Evolutionary conservation across 768 basidiomycete species (phyloP).

Genomic region (Suillus luteus): DNA sequence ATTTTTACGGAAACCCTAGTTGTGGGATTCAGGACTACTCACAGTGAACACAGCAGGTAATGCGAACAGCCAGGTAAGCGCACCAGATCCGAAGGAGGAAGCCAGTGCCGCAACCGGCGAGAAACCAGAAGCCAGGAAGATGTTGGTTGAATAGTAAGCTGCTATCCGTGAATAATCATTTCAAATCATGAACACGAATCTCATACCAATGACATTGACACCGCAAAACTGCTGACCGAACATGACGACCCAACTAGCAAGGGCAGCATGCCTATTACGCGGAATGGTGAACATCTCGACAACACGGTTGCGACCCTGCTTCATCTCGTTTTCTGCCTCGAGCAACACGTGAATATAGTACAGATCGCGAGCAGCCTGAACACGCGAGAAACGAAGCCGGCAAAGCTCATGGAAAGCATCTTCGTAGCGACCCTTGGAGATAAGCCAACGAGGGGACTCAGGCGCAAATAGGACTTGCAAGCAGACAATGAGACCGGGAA

Average conservation of each 20-base stretch:
- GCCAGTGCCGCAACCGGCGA: conserved; percentile 54
- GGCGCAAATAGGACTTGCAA: conserved; percentile 48
- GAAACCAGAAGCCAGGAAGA: conserved; percentile 68
- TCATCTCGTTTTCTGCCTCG: conserved; percentile 61
- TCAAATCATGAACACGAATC: neutral
- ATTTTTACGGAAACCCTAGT: conserved; percentile 8
- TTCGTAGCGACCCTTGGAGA: conserved; percentile 72
- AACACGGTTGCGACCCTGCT: conserved; percentile 55
- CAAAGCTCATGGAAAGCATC: conserved; percentile 67
- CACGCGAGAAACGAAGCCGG: conserved; percentile 64
- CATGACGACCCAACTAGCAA: conserved; percentile 69
- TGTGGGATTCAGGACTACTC: conserved; percentile 24
- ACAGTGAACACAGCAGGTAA: conserved; percentile 65
- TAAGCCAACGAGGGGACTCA: conserved; percentile 86
- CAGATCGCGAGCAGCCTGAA: conserved; percentile 81
- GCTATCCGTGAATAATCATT: conserved; percentile 18
- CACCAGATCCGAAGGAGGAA: conserved; percentile 67
- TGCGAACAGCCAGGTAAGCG: conserved; percentile 65
- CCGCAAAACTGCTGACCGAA: conserved; percentile 86
- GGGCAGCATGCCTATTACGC: conserved; percentile 67
- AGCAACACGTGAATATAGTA: conserved; percentile 79
- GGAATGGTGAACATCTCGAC: conserved; percentile 75
- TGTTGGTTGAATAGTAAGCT: conserved; percentile 79
- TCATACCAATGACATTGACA: conserved; percentile 60
- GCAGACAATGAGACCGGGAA: conserved; percentile 49